These are phyloP conservation scores for Xylariaceae sp. DNA, from an alignment of 2,329 filamentous ascomycete species.

Conservation along the genomic window DNA sequence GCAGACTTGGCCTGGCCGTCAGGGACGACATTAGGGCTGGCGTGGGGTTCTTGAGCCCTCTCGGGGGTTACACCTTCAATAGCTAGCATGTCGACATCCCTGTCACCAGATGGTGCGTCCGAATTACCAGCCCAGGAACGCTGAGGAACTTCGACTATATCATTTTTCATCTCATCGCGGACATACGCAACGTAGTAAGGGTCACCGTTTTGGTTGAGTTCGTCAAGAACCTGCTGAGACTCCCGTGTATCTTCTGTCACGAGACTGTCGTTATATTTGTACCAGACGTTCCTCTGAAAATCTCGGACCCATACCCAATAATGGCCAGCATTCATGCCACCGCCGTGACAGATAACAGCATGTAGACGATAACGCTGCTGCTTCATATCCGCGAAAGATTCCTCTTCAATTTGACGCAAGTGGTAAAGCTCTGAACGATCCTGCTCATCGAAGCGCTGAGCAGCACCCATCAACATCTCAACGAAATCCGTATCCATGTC, in stretches of 20 bases:
- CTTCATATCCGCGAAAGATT: slow-evolving; percentile 60
- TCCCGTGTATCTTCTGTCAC: slow-evolving; percentile 66
- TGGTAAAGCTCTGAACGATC: slow-evolving; percentile 41
- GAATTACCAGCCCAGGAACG: slow-evolving; percentile 18
- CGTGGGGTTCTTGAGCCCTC: slow-evolving; percentile 7
- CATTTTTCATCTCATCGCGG: slow-evolving; percentile 58
- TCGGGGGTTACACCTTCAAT: slow-evolving; percentile 25
- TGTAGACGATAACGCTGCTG: slow-evolving; percentile 76
- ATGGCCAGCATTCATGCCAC: slow-evolving; percentile 70
- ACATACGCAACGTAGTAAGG: slow-evolving; percentile 84
- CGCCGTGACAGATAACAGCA: slow-evolving; percentile 88
- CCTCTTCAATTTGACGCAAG: slow-evolving; percentile 31
- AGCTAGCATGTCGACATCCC: slow-evolving; percentile 19
- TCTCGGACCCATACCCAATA: slow-evolving; percentile 98
- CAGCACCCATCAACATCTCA: slow-evolving; percentile 14
- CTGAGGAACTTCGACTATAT: slow-evolving; percentile 44
- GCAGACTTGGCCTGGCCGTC: slow-evolving; percentile 2
- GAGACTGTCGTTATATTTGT: slow-evolving; percentile 86
- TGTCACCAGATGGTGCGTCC: not conserved
- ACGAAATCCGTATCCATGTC: slow-evolving; percentile 7
- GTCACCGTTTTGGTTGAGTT: slow-evolving; percentile 65
- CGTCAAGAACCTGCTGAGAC: slow-evolving; percentile 63
- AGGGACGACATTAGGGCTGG: slow-evolving; percentile 7
- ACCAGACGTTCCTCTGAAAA: slow-evolving; percentile 76
- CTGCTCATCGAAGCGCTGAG: slow-evolving; percentile 32